A percentile compares a stretch with the other conserved stretches of the same genome.
Conservation (phyloP, 2,329 filamentous ascomycete genomes). For the Fusarium humuli region DNA sequence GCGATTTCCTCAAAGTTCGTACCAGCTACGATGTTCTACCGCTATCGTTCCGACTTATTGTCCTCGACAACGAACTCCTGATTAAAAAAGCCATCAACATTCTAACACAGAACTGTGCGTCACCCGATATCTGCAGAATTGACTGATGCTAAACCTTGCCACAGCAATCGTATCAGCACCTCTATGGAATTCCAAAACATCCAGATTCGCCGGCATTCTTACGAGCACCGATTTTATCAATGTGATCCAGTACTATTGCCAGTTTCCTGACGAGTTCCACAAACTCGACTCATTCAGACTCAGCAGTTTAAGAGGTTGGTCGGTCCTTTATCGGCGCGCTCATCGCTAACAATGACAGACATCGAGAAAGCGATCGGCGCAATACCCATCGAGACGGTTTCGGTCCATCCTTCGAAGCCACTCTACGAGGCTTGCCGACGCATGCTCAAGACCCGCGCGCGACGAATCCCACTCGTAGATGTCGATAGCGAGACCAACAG, state of each 20-base stretch:
- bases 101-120: constrained; percentile 89
- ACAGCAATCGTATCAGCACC: constrained; percentile 96
- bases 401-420: constrained; percentile 89
- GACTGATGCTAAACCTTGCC: constrained; percentile 31
- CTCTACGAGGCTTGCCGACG: constrained; percentile 94
- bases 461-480: constrained; percentile 93
- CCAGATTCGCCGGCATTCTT: constrained; percentile 91
- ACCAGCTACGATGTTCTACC: constrained; percentile 98
- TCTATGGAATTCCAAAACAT: constrained; percentile 93
- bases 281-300: constrained; percentile 94
- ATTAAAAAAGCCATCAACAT: constrained; percentile 98
- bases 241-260: constrained; percentile 98
- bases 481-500: constrained; percentile 93
- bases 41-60: constrained; percentile 93
- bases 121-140: constrained; percentile 5
- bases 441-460: constrained; percentile 93
- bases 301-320: constrained; percentile 85
- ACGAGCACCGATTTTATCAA: constrained; percentile 99
- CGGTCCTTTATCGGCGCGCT: not conserved
- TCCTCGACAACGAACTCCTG: constrained; percentile 93
- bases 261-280: constrained; percentile 89
- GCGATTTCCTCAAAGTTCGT: constrained; percentile 94
- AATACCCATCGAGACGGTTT: constrained; percentile 90
- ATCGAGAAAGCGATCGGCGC: constrained; percentile 96
- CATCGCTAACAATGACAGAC: constrained; percentile 65